Evolutionary conservation across 306 rosid genomes (phyloP).

Genomic region (Oemleria cerasiformis): DNA sequence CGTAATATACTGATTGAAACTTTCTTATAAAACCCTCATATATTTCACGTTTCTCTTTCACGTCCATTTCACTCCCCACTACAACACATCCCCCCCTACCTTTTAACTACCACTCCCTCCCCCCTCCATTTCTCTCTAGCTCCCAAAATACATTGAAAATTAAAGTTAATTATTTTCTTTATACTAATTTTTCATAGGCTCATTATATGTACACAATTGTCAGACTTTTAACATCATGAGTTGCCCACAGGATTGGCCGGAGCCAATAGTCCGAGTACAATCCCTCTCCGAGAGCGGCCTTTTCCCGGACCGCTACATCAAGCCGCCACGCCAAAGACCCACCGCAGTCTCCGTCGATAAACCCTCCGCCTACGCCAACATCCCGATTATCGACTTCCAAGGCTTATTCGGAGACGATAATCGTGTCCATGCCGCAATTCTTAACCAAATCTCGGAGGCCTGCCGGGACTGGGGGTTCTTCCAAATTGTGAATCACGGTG

Average conservation of each 20-base stretch:
- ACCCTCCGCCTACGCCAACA: conserved; percentile 27
- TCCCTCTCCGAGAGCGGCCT: conserved; percentile 54
- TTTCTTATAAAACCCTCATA: conserved; percentile 9
- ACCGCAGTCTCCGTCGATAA: background rate
- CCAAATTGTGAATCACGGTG: conserved; percentile 69
- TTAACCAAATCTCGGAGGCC: conserved; percentile 46
- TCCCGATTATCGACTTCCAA: conserved; percentile 63
- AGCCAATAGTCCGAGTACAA: conserved; percentile 79
- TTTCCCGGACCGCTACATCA: conserved; percentile 67
- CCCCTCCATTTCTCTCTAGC: conserved; percentile 1
- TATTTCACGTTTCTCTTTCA: conserved; percentile 56
- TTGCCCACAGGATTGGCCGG: conserved; percentile 71
- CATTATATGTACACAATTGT: background rate
- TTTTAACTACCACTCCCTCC: conserved; percentile 26
- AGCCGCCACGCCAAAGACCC: conserved; percentile 43
- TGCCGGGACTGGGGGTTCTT: conserved; percentile 77
- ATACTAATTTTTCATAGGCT: background rate
- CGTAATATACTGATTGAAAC: background rate
- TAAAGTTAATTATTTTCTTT: background rate
- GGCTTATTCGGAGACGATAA: conserved; percentile 20
- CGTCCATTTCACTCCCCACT: conserved; percentile 36
- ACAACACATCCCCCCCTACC: background rate
- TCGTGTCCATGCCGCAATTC: conserved; percentile 4
- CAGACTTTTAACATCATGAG: conserved; percentile 22
- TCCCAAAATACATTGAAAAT: background rate